These are phyloP conservation scores for Neurospora discreta DNA, from an alignment of 495 filamentous ascomycete species.

Conservation along the genomic window DNA sequence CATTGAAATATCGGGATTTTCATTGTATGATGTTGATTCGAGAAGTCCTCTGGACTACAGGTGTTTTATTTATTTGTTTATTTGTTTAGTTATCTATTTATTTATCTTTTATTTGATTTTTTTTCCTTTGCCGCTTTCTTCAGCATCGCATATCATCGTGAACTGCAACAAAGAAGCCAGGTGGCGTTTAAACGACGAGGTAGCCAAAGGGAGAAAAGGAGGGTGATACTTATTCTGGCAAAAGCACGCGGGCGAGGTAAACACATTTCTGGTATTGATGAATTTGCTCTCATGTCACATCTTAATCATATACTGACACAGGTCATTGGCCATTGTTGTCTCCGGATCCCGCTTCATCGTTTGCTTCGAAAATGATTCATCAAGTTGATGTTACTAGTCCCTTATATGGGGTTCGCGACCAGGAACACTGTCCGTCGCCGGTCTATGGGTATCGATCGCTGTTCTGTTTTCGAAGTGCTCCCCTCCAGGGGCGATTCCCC, in stretches of 20 bases:
- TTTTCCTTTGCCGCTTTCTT: neutral
- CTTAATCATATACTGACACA: neutral
- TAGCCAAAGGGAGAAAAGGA: neutral
- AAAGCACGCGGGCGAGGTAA: neutral
- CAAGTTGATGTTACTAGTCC: neutral
- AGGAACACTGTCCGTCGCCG: neutral
- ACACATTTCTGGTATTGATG: neutral
- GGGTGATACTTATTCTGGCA: neutral
- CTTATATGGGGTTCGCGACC: neutral
- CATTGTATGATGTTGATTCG: neutral
- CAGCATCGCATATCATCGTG: neutral
- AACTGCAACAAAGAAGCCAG: too few species aligned
- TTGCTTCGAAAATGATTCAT: neutral
- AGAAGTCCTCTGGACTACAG: neutral
- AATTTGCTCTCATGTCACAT: neutral
- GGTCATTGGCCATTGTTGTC: neutral
- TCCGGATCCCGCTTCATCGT: neutral
- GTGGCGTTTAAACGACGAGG: neutral
- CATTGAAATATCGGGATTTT: neutral
- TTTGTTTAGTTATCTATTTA: too few species aligned
- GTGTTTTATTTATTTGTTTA: too few species aligned
- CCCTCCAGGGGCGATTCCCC: neutral
- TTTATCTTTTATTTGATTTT: too few species aligned
- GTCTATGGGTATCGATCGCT: neutral
- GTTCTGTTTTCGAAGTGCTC: neutral